These are phyloP conservation scores for Dactylellina haptotyla DNA, from an alignment of 2,329 filamentous ascomycete genomes.

Conservation along the genomic window DNA sequence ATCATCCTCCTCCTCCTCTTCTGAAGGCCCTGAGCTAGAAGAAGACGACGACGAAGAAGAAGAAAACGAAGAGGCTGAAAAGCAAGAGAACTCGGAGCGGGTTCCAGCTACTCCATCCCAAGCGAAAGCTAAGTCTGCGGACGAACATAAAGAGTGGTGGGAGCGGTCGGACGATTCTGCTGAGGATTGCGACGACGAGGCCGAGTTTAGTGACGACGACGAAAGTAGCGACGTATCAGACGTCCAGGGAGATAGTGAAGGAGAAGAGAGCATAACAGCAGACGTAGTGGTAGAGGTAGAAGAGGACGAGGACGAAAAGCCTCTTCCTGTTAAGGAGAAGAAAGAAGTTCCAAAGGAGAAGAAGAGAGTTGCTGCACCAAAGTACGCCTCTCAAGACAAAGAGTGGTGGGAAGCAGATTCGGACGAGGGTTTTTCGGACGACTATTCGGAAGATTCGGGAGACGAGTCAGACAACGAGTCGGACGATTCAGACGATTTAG, in stretches of 20 bases:
- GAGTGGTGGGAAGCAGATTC: neutral
- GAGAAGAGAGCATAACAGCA: too few species aligned
- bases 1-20: neutral
- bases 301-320: neutral
- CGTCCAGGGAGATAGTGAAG: neutral
- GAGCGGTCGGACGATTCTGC: neutral
- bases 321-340: too few species aligned
- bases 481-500: neutral
- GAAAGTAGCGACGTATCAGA: neutral
- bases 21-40: neutral
- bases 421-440: too few species aligned
- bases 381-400: neutral
- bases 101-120: neutral
- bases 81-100: neutral
- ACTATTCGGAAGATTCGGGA: neutral
- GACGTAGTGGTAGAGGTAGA: too few species aligned
- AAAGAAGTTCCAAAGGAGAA: neutral
- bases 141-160: neutral
- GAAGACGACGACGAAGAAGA: neutral
- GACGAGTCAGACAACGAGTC: neutral
- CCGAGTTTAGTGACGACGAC: neutral
- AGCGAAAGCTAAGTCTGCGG: neutral
- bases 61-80: neutral
- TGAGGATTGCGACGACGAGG: conserved; percentile 2
- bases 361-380: neutral